Conservation (phyloP, 208 protist species). For the Leishmania martiniquensis region DNA sequence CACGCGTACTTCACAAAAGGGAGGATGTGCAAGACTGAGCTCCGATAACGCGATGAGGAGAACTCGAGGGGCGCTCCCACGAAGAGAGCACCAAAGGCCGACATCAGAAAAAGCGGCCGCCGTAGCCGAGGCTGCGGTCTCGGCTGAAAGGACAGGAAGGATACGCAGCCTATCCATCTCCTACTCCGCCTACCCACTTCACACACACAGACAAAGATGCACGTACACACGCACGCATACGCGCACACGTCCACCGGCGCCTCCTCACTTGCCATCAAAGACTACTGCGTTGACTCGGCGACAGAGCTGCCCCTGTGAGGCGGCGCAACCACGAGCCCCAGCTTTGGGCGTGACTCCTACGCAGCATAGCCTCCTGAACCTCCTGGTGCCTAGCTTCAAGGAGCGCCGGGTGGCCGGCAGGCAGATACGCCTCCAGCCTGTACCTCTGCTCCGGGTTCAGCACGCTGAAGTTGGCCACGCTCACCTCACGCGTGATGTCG, state of each 20-base stretch:
- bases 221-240: neutral
- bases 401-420: constrained; percentile 66
- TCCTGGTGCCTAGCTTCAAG: constrained; percentile 24
- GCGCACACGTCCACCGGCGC: neutral
- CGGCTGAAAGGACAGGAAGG: neutral
- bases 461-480: constrained; percentile 68
- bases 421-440: constrained; percentile 56
- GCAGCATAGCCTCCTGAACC: constrained; percentile 26
- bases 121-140: neutral
- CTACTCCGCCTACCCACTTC: neutral
- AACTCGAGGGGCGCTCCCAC: neutral
- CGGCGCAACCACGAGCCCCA: constrained; percentile 67
- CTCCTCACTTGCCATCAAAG: constrained; percentile 23
- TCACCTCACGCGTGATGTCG: constrained; percentile 78
- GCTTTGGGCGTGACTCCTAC: constrained; percentile 21
- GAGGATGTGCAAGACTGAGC: neutral
- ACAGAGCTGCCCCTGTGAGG: constrained; percentile 38
- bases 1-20: neutral
- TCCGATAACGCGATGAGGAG: neutral
- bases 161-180: neutral
- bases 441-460: constrained; percentile 70
- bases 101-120: neutral
- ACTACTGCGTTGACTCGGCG: constrained; percentile 53
- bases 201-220: neutral
- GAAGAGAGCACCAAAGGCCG: no score